A percentile compares a stretch with the other conserved stretches of the same genome.
Evolutionary conservation across 352 stramenopile genomes (phyloP).

Genomic region (Globisporangium splendens): DNA sequence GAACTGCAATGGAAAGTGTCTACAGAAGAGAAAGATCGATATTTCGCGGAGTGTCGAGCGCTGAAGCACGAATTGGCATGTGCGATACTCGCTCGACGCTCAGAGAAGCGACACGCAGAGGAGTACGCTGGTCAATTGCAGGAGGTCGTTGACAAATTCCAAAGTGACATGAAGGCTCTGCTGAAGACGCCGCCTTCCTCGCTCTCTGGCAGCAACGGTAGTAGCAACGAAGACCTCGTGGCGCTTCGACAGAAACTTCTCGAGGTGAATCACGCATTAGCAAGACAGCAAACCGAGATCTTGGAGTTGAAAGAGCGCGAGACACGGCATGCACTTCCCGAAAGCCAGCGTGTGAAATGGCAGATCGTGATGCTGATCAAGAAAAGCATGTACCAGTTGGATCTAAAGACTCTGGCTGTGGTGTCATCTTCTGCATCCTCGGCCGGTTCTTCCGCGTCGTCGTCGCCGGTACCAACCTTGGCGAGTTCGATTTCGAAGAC

Average conservation of each 20-base stretch:
- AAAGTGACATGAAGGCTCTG: slow-evolving; percentile 47
- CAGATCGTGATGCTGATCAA: slow-evolving; percentile 58
- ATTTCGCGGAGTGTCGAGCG: slow-evolving; percentile 61
- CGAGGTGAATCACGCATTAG: slow-evolving; percentile 61
- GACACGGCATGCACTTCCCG: slow-evolving; percentile 50
- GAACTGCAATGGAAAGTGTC: slow-evolving; percentile 37
- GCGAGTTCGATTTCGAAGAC: neutral
- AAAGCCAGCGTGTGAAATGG: slow-evolving; percentile 62
- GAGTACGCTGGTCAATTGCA: slow-evolving; percentile 45
- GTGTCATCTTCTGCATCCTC: neutral
- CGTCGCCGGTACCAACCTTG: slow-evolving; percentile 1
- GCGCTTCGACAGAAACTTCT: slow-evolving; percentile 59
- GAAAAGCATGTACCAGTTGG: slow-evolving; percentile 58
- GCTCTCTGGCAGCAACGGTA: slow-evolving; percentile 9
- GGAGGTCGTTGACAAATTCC: slow-evolving; percentile 51
- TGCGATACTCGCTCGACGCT: slow-evolving; percentile 40
- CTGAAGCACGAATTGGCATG: slow-evolving; percentile 60
- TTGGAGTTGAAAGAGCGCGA: slow-evolving; percentile 63
- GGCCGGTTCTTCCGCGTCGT: slow-evolving; percentile 9
- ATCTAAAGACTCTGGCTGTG: slow-evolving; percentile 37
- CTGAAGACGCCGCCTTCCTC: slow-evolving; percentile 21
- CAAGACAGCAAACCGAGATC: slow-evolving; percentile 60
- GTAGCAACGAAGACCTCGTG: slow-evolving; percentile 44
- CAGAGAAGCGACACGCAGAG: slow-evolving; percentile 36
- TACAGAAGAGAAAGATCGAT: slow-evolving; percentile 62